phyloP scores from a whole-genome alignment of 148 eudicot species.

The Rhododendron molle region DNA sequence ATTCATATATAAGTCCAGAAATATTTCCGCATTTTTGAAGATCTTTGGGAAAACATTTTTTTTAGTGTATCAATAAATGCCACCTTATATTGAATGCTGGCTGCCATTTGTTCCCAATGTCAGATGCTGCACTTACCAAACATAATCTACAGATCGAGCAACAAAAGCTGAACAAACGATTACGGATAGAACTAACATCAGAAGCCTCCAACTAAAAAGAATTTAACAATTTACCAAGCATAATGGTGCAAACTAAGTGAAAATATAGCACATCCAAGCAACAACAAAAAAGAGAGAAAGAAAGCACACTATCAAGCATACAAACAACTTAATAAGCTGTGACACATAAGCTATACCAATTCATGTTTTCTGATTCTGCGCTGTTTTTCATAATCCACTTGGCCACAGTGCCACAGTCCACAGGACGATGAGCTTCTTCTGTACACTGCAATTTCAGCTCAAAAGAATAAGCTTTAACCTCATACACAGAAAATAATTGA shows the following conservation, averaged over 20 bases:
- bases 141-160: not conserved
- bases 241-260: not conserved
- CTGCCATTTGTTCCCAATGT: not conserved
- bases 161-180: not conserved
- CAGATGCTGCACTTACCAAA: not conserved
- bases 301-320: not conserved
- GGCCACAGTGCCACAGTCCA: conserved; percentile 53
- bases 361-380: conserved; percentile 49
- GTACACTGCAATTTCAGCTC: conserved; percentile 45
- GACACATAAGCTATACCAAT: conserved; percentile 34
- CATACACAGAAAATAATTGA: not conserved
- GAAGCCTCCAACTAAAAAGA: not conserved
- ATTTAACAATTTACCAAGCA: not conserved
- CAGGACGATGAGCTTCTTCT: conserved; percentile 69
- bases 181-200: not conserved
- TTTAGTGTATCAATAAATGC: not conserved
- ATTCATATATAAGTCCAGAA: not conserved
- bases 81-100: not conserved
- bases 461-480: not conserved
- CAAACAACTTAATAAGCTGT: not conserved
- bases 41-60: not conserved
- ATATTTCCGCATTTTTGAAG: not conserved
- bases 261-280: not conserved
- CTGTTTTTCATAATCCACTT: conserved; percentile 48
- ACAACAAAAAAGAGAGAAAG: not conserved